These are phyloP conservation scores for Solioccasus polychromus DNA, from an alignment of 768 basidiomycete genomes.

Conservation along the genomic window DNA sequence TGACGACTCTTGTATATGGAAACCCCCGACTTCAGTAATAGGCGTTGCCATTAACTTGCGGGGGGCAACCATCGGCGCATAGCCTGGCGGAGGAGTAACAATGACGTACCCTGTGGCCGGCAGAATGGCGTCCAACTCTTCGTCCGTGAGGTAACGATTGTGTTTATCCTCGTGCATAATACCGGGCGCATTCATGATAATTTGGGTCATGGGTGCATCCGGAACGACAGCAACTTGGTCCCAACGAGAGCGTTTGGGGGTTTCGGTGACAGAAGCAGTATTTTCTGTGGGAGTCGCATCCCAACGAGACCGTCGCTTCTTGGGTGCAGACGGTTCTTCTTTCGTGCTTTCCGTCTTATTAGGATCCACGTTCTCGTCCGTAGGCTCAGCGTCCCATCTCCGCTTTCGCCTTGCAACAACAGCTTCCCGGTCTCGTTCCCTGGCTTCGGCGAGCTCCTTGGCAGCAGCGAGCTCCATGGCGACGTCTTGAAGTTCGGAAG, in stretches of 20 bases:
- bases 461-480: conserved; percentile 62
- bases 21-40: conserved; percentile 67
- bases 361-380: conserved; percentile 65
- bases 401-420: conserved; percentile 67
- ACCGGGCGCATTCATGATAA: conserved; percentile 84
- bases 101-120: conserved; percentile 86
- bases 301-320: conserved; percentile 95
- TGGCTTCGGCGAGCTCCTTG: conserved; percentile 37
- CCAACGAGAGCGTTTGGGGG: conserved; percentile 93
- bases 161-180: conserved; percentile 92
- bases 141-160: conserved; percentile 93
- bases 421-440: conserved; percentile 37
- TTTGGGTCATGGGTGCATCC: conserved; percentile 70
- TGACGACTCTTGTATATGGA: conserved; percentile 95
- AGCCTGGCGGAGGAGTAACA: conserved; percentile 92
- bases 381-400: conserved; percentile 71
- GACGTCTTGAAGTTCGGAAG: conserved; percentile 72
- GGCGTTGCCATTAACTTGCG: conserved; percentile 60
- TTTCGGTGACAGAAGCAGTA: conserved; percentile 45
- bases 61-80: conserved; percentile 72
- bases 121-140: conserved; percentile 90
- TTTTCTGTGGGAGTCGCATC: conserved; percentile 87
- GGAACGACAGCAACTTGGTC: conserved; percentile 84
- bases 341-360: conserved; percentile 65
- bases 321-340: conserved; percentile 74